Percentiles rank a stretch among this genome's conserved stretches.
phyloP scores from a whole-genome alignment of 108 stramenopile species.

The Skeletonema tropicum region DNA sequence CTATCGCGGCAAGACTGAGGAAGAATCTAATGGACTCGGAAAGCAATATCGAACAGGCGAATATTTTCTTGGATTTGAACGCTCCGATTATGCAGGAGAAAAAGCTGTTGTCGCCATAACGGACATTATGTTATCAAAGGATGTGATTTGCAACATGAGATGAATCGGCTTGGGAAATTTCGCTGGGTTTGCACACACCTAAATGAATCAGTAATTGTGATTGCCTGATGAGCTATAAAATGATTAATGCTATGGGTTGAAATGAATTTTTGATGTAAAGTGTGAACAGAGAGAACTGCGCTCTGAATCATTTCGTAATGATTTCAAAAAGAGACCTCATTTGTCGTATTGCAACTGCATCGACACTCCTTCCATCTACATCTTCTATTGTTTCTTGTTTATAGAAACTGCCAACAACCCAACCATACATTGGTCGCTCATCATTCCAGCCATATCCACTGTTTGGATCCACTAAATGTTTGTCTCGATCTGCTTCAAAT shows the following conservation, averaged over 20 bases:
- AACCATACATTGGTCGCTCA: conserved; percentile 60
- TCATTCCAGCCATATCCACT: conserved; percentile 79
- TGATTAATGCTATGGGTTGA: neutral
- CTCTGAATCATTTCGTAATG: neutral
- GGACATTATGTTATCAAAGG: neutral
- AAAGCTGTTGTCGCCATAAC: neutral
- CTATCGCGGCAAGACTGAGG: conserved; percentile 42
- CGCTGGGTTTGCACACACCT: neutral
- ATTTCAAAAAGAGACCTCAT: conserved; percentile 39
- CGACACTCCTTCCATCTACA: neutral
- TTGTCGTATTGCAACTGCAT: conserved; percentile 7
- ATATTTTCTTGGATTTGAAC: conserved; percentile 66
- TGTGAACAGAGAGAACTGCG: neutral
- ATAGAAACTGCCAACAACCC: conserved; percentile 52
- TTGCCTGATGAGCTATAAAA: neutral
- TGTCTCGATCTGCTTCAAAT: conserved; percentile 61
- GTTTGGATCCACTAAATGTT: conserved; percentile 60
- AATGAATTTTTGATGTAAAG: neutral
- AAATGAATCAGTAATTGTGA: neutral
- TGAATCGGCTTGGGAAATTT: neutral
- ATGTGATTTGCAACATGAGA: neutral
- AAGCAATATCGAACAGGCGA: conserved; percentile 49
- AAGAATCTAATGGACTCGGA: conserved; percentile 37
- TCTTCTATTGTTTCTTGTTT: conserved; percentile 1
- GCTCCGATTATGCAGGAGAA: neutral